Percentiles rank a stretch among this genome's conserved stretches.
These are phyloP conservation scores for Cutaneotrichosporon sp. DNA, from an alignment of 1,284 basidiomycete species.

Conservation along the genomic window DNA sequence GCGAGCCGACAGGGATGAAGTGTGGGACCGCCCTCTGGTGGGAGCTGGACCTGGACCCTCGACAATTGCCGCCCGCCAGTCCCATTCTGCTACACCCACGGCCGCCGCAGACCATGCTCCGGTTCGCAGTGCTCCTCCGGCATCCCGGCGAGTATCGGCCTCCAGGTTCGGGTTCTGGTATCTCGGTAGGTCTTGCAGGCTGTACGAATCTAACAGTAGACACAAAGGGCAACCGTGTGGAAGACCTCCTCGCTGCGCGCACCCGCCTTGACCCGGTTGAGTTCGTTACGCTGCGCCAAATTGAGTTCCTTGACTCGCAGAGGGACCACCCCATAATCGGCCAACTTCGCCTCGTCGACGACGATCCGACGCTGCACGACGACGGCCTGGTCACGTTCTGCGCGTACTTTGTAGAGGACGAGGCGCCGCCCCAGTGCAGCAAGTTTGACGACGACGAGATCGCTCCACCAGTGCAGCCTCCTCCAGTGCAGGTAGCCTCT, in stretches of 20 bases:
- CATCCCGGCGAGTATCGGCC: background rate
- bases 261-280: conserved; percentile 42
- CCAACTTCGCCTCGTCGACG: conserved; percentile 41
- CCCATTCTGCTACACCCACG: background rate
- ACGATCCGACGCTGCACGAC: background rate
- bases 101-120: background rate
- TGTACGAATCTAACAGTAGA: conserved; percentile 23
- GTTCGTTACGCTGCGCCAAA: conserved; percentile 42
- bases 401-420: conserved; percentile 46
- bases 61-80: background rate
- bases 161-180: conserved; percentile 50
- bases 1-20: background rate
- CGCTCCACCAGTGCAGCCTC: background rate
- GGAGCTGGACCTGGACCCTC: background rate
- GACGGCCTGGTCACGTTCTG: conserved; percentile 30
- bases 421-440: conserved; percentile 46
- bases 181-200: conserved; percentile 35
- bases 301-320: conserved; percentile 41
- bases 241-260: conserved; percentile 29
- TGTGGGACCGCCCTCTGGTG: background rate
- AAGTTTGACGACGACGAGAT: conserved; percentile 28
- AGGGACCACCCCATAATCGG: conserved; percentile 35
- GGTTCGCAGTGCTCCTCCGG: background rate
- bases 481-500: background rate
- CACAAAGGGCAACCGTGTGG: conserved; percentile 30